Base-by-base conservation (phyloP, 441 rosid species). In the Adansonia grandidieri region DNA sequence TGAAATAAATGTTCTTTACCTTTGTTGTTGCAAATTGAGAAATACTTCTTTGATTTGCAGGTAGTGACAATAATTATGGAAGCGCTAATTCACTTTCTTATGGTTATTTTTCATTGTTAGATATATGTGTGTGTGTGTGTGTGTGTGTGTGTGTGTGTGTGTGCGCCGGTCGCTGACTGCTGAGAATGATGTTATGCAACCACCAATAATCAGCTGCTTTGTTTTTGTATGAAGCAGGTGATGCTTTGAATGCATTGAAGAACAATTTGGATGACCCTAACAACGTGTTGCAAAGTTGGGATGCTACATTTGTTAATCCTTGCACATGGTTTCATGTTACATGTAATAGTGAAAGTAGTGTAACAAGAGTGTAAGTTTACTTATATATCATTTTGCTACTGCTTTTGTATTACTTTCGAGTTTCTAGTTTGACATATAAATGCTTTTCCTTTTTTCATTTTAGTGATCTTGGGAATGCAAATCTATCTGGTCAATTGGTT, bases 381-480 rank as follows among this genome's bases (percentile, higher is more conserved):
- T 79, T 24, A 24, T 24, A 24, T 24, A 24, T 24, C 28, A 24
- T 24, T 24, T 24, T 24, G 28, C 28, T 24, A 24, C 28, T 24
- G 28, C 28, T 24, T 0, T 24, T 24, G 28, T n/a, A n/a, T n/a
- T 22, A 13, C 17, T 24, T 61, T 54, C 5, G 10, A 79, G 74
- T 15, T 71, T n/a, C 9, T 2, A 71, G 70, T 73, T 42, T 61
- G 63, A 67, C 58, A 17, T 73, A 74, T 28, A 68, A 72, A 15
- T 19, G 78, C 17, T 14, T 62, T 48, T 48, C 60, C 60, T 67
- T 78, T 63, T 83, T 44, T 75, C 72, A 56, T 6, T 13, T 75
- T 79, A 95, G 99, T 73, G 99, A 95, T 81, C 99, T 95, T 77
- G 99, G 98, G 82, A 92, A 93, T 85, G 99, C 99, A 8, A 84